These are phyloP conservation scores for Pichia sp. DNA, from an alignment of 1,139 yeast species.

Conservation along the genomic window DNA sequence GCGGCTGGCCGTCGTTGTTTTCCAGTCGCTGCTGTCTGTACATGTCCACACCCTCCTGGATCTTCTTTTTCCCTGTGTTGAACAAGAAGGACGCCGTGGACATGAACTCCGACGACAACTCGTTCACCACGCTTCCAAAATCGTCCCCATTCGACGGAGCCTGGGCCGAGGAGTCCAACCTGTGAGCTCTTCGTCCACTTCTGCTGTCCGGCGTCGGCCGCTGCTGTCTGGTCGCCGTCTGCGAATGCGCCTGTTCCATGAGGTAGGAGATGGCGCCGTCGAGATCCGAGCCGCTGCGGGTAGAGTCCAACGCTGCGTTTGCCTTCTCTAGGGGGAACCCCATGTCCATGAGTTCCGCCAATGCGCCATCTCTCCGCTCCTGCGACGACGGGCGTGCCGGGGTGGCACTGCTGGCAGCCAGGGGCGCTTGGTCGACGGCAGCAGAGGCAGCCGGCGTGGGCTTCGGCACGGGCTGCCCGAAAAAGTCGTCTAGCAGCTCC, in stretches of 20 bases:
- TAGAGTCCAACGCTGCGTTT: constrained; percentile 51
- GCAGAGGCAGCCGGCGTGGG: neutral
- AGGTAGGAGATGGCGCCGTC: constrained; percentile 65
- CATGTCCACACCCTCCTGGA: constrained; percentile 62
- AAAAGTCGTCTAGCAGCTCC: constrained; percentile 23
- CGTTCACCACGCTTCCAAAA: constrained; percentile 47
- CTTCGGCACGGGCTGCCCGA: constrained; percentile 8
- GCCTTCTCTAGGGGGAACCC: constrained; percentile 68
- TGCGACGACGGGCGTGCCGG: neutral
- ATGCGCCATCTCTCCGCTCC: constrained; percentile 42
- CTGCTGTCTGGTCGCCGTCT: neutral
- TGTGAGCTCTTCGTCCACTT: neutral
- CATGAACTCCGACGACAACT: constrained; percentile 58
- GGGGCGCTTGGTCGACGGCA: neutral
- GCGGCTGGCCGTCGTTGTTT: constrained; percentile 51
- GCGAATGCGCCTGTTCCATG: constrained; percentile 53
- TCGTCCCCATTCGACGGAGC: constrained; percentile 27
- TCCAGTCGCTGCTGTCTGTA: constrained; percentile 40
- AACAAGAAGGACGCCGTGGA: constrained; percentile 60
- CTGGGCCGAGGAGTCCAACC: neutral
- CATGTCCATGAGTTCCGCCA: constrained; percentile 75
- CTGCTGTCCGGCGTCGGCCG: neutral
- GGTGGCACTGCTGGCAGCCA: neutral
- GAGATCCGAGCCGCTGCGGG: constrained; percentile 54
- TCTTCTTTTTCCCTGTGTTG: constrained; percentile 56